These are phyloP conservation scores for Apophysomyces sp. DNA, from an alignment of 371 early-diverging fungal species.

Conservation along the genomic window DNA sequence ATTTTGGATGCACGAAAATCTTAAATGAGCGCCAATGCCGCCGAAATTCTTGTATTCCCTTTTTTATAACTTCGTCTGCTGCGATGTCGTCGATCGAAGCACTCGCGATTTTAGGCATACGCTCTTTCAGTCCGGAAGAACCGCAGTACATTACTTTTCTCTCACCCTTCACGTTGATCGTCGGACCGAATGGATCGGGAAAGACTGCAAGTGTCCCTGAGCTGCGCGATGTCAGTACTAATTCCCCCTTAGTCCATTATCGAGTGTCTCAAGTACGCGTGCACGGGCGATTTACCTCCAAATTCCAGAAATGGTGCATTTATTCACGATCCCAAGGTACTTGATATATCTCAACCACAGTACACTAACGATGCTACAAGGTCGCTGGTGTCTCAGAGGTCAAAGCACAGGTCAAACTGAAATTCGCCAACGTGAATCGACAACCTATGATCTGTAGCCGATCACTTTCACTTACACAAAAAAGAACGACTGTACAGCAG, in stretches of 20 bases:
- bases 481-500: slow-evolving; percentile 57
- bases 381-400: slow-evolving; percentile 83
- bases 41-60: not conserved
- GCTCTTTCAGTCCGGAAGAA: slow-evolving; percentile 91
- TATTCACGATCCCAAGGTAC: slow-evolving; percentile 96
- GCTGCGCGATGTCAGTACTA: slow-evolving; percentile 4
- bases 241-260: slow-evolving; percentile 85
- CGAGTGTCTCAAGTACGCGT: slow-evolving; percentile 97
- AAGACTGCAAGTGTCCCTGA: slow-evolving; percentile 74
- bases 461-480: slow-evolving; percentile 77
- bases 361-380: slow-evolving; percentile 37
- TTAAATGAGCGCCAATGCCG: not conserved
- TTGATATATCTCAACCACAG: not conserved
- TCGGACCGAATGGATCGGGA: slow-evolving; percentile 98
- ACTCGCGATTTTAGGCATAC: slow-evolving; percentile 89
- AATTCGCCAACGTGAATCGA: slow-evolving; percentile 81
- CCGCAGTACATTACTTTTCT: slow-evolving; percentile 85
- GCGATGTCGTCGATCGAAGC: slow-evolving; percentile 76
- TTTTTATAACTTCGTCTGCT: not conserved
- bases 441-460: slow-evolving; percentile 79
- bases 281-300: slow-evolving; percentile 97
- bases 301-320: slow-evolving; percentile 93
- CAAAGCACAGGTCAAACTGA: slow-evolving; percentile 93
- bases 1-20: too few species aligned
- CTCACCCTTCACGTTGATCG: slow-evolving; percentile 97